Conservation (phyloP, 257 asterid genomes). For the Sherardia arvensis region DNA sequence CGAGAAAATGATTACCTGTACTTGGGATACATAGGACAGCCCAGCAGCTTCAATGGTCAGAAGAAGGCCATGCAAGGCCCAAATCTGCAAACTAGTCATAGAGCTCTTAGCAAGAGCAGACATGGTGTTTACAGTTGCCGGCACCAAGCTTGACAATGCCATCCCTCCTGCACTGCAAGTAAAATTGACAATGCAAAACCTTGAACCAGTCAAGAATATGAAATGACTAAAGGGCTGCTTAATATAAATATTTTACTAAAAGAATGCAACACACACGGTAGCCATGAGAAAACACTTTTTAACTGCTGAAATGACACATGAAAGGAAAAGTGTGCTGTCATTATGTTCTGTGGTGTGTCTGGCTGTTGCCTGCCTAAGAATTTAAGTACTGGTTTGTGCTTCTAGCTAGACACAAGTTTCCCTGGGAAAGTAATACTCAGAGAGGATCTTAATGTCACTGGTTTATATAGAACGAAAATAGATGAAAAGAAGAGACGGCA, state of each 20-base stretch:
- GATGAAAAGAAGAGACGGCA: too few relatives aligned
- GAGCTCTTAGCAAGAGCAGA: constrained; percentile 80
- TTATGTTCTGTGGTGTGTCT: too few relatives aligned
- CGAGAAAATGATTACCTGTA: constrained; percentile 60
- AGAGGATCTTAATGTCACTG: too few relatives aligned
- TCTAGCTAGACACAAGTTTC: too few relatives aligned
- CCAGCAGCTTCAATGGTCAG: constrained; percentile 99
- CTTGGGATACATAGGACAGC: constrained; percentile 85
- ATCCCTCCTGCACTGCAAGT: constrained; percentile 98
- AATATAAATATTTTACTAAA: neutral
- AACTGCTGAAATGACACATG: neutral
- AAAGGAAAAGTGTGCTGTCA: neutral
- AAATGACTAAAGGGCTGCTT: neutral
- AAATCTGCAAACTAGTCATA: constrained; percentile 62
- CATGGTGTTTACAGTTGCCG: constrained; percentile 75
- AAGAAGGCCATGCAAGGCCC: constrained; percentile 99
- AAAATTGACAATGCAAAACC: constrained; percentile 26
- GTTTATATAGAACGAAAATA: too few relatives aligned
- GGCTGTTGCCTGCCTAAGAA: too few relatives aligned
- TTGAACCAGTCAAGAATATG: constrained; percentile 13
- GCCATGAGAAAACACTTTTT: neutral
- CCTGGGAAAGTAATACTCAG: too few relatives aligned
- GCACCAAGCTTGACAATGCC: constrained; percentile 96
- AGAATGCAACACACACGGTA: neutral
- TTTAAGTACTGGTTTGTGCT: too few relatives aligned